These are phyloP conservation scores for Zygosaccharomyces pseudobailii DNA, from an alignment of 1,139 yeast genomes.

Conservation along the genomic window DNA sequence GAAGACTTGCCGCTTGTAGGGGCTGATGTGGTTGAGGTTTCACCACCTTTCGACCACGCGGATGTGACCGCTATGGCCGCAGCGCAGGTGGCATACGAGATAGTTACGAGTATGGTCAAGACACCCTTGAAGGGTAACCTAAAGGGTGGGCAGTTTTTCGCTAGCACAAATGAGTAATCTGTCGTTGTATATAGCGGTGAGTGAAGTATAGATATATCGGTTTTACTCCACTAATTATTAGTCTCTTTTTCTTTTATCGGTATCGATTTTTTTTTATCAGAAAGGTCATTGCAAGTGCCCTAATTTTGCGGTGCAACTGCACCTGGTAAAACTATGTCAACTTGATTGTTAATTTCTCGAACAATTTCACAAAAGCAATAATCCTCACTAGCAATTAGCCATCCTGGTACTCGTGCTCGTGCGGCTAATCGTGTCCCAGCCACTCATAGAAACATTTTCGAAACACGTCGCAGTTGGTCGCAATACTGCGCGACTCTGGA, in stretches of 20 bases:
- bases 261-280: too few relatives aligned
- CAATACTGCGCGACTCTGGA: neutral
- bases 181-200: too few relatives aligned
- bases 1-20: constrained; percentile 63
- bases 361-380: neutral
- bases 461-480: neutral
- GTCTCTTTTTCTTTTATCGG: too few relatives aligned
- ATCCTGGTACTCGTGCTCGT: neutral
- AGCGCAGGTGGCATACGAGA: constrained; percentile 68
- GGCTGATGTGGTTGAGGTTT: constrained; percentile 74
- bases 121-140: neutral
- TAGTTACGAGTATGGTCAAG: constrained; percentile 69
- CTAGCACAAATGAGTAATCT: neutral
- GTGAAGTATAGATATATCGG: too few relatives aligned
- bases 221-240: too few relatives aligned
- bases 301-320: too few relatives aligned
- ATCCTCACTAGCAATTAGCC: neutral
- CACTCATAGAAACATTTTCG: neutral
- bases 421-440: neutral
- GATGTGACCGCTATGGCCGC: constrained; percentile 74
- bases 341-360: neutral
- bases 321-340: too few relatives aligned
- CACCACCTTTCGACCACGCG: constrained; percentile 68
- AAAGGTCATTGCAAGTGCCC: too few relatives aligned
- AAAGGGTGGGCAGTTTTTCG: neutral